Evolutionary conservation across 2,329 filamentous ascomycete genomes (phyloP).

Genomic region (Diaporthe nobilis): DNA sequence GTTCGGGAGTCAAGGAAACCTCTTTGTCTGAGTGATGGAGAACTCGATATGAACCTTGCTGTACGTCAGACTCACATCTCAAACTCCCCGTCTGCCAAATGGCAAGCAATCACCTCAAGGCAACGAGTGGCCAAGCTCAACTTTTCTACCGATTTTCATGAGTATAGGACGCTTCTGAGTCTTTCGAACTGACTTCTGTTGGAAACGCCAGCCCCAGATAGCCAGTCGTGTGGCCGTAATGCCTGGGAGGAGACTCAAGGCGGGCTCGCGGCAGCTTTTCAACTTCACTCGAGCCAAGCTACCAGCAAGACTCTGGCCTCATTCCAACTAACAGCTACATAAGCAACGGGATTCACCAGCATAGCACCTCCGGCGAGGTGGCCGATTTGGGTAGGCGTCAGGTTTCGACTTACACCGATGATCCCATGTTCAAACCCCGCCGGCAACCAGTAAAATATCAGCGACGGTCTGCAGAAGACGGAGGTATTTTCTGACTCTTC

Average conservation of each 20-base stretch:
- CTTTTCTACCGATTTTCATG: background rate
- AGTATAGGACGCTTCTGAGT: background rate
- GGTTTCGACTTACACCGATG: background rate
- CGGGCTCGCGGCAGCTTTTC: background rate
- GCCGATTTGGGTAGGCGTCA: conserved; percentile 5
- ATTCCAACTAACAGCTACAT: background rate
- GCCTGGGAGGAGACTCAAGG: background rate
- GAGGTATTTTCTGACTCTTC: conserved; percentile 10
- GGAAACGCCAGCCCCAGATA: background rate
- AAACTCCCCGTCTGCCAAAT: background rate
- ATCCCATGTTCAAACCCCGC: background rate
- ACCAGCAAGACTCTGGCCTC: too few relatives aligned
- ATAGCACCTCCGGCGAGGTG: background rate
- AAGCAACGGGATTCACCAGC: background rate
- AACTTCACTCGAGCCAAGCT: background rate
- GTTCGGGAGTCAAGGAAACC: rapidly evolving
- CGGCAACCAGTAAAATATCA: conserved; percentile 10
- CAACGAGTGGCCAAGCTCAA: background rate
- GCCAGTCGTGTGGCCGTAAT: background rate
- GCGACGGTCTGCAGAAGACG: conserved; percentile 1
- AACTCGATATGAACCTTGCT: background rate
- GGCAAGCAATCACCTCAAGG: background rate
- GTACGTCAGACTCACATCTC: background rate
- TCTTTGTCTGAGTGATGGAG: background rate
- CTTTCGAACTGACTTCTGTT: background rate